Conservation (phyloP, 129 eudicot species). For the Daucus carota region DNA sequence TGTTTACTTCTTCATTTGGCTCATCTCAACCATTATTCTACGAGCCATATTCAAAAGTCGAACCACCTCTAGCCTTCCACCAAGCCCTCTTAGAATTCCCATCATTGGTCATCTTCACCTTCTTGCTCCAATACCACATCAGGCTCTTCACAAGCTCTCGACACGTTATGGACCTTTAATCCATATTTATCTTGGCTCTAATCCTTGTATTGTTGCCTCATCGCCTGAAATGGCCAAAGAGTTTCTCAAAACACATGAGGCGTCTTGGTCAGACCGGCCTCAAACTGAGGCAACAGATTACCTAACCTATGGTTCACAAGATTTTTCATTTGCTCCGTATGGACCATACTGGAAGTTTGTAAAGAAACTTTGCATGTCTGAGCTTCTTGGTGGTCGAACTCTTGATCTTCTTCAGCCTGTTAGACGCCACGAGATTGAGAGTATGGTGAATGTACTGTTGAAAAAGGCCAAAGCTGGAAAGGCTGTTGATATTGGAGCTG, state of each 20-base stretch:
- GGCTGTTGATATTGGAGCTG: conserved; percentile 39
- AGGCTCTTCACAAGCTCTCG: conserved; percentile 49
- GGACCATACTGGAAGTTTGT: conserved; percentile 66
- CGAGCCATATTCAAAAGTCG: conserved; percentile 12
- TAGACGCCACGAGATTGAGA: conserved; percentile 34
- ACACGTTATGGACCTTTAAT: conserved; percentile 38
- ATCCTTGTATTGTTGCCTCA: conserved; percentile 49
- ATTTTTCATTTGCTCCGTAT: conserved; percentile 58
- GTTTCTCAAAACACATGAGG: conserved; percentile 51
- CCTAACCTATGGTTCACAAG: conserved; percentile 59
- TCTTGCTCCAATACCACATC: conserved; percentile 59
- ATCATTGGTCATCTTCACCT: conserved; percentile 66
- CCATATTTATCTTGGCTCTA: conserved; percentile 41
- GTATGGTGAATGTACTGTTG: conserved; percentile 22
- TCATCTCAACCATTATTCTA: conserved; percentile 7
- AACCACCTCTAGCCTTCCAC: conserved; percentile 30
- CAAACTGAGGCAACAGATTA: conserved; percentile 29
- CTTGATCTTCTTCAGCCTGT: conserved; percentile 43
- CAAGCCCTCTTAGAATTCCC: conserved; percentile 45
- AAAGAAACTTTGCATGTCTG: conserved; percentile 55
- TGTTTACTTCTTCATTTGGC: not conserved
- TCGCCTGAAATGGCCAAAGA: conserved; percentile 58
- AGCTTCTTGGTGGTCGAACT: conserved; percentile 43
- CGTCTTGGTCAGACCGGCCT: conserved; percentile 40
- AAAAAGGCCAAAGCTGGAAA: conserved; percentile 27